Base-by-base conservation (phyloP, 352 stramenopile genomes). In the Phytopythium montanum region DNA sequence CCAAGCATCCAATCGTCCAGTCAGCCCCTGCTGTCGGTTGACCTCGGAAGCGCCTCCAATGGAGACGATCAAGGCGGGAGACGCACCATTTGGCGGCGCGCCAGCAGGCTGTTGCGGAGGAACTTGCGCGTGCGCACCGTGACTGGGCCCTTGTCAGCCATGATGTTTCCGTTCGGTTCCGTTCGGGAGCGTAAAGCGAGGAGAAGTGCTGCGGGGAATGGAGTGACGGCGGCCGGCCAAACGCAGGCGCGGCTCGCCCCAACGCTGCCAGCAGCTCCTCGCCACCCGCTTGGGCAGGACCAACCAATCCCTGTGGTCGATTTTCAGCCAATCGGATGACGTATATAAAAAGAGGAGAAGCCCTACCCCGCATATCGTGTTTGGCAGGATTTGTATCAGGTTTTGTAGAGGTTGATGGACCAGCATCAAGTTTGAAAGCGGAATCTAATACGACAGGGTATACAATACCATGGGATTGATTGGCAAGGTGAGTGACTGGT, bases 71-170 rank as follows among this genome's bases (percentile, higher is more conserved):
- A 54, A 39, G 33, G 34, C 29, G 55, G 38, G 39, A 36, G 28
- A 59, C 60, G 31, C 92, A 98, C 88, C 82, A 99, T 98, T 93
- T 99, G 97, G 74, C 95, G 97, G 74, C 97, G 85, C 64, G 92
- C 81, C 61, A 99, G 85, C 65, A 99, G 94, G 55, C 92, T 90
- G 90, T 99, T 99, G 73, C 92, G 85, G 69, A 99, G 94, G 85
- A 99, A 99, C 89, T 99, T 99, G 78, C 97, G 94, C 69, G 97
- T 99, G 79, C 98, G 96, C 68, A 99, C 96, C 62, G 97, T 98
- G 72, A 99, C 96, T 71, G 94, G 87, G 73, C 85, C 78, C 77
- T 95, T 94, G 72, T 95, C 87, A 87, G 87, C 79, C 89, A 97
- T 97, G 72, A 79, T 94, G 69, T 88, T 81, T 79, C 73, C 73